Conservation (phyloP, 257 asterid genomes). For the Capsicum pubescens region DNA sequence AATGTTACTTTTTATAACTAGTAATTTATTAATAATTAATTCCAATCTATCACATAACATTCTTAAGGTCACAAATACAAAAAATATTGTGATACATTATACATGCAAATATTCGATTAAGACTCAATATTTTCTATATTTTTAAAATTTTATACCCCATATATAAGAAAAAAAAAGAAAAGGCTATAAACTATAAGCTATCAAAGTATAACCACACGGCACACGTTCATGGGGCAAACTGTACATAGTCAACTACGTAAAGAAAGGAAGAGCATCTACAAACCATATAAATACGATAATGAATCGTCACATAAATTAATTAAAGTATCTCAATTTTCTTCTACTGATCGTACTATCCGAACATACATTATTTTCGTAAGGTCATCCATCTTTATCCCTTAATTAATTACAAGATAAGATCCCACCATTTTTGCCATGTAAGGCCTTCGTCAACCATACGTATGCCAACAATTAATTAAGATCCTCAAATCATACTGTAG, state of each 20-base stretch:
- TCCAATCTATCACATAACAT: neutral
- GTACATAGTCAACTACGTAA: conserved; percentile 1
- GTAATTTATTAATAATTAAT: neutral
- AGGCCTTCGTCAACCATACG: neutral
- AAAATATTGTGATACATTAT: neutral
- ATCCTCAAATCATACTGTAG: neutral
- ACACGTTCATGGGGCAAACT: neutral
- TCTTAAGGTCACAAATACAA: neutral
- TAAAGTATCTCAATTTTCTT: neutral
- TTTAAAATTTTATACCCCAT: neutral
- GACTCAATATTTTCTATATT: too few relatives aligned
- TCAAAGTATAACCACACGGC: neutral
- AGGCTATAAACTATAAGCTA: neutral
- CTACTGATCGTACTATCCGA: neutral
- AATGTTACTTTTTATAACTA: neutral
- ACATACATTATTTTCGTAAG: neutral
- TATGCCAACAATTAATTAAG: neutral
- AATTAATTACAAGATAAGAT: neutral
- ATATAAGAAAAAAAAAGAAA: neutral
- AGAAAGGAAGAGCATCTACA: neutral
- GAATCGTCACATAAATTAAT: neutral
- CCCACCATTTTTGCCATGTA: neutral
- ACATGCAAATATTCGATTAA: too few relatives aligned
- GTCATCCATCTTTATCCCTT: neutral
- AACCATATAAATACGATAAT: neutral